phyloP scores from a whole-genome alignment of 495 filamentous ascomycete genomes.

The Melanomma pulvis-pyrius region DNA sequence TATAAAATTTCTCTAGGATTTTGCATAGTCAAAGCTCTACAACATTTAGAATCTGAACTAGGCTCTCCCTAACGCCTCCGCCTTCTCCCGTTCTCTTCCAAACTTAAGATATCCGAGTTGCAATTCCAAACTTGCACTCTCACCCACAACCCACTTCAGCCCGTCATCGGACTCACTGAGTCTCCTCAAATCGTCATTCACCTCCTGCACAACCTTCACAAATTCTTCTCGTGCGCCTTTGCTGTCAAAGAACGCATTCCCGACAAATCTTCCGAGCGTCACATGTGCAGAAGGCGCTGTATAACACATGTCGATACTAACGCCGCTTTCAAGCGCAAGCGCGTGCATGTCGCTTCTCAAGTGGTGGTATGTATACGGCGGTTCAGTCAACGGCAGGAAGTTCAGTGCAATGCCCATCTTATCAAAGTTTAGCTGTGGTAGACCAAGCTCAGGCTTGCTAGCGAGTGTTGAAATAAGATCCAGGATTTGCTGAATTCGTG shows the following conservation, averaged over 20 bases:
- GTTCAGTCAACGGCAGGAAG: not conserved
- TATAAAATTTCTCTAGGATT: no score
- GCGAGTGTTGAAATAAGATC: no score
- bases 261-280: constrained; percentile 2
- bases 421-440: no score
- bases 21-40: no score
- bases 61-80: not conserved
- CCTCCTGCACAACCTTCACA: not conserved
- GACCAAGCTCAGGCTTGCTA: no score
- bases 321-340: constrained; percentile 1
- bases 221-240: not conserved
- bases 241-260: not conserved
- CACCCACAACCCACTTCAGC: not conserved
- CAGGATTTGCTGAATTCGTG: no score
- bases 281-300: constrained; percentile 5
- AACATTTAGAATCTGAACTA: no score
- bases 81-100: constrained; percentile 6
- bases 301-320: constrained; percentile 10
- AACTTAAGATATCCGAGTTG: constrained; percentile 8
- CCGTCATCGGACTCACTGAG: no score
- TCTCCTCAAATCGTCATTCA: not conserved
- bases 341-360: constrained; percentile 10
- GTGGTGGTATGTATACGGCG: constrained; percentile 7
- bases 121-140: not conserved
- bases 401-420: constrained; percentile 1